Evolutionary conservation across 805 yeast species (phyloP).

Genomic region (Helenozyma rhizophorensis): DNA sequence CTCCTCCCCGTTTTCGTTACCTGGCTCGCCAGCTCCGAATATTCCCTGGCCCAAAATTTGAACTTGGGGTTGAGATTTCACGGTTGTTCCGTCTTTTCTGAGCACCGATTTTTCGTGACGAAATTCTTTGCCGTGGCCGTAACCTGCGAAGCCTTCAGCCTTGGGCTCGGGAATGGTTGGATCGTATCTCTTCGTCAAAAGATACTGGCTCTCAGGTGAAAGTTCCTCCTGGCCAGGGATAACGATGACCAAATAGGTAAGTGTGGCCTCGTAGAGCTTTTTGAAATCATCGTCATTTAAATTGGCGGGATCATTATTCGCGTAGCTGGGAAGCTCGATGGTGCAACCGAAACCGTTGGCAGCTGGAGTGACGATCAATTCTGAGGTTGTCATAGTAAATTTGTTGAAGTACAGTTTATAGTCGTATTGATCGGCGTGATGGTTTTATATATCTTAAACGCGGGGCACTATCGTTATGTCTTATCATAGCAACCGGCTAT

Average conservation of each 20-base stretch:
- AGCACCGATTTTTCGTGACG: slow-evolving; percentile 55
- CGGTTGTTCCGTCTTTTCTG: slow-evolving; percentile 74
- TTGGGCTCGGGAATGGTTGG: slow-evolving; percentile 51
- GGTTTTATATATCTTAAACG: too few relatives aligned
- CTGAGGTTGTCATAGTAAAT: slow-evolving; percentile 4
- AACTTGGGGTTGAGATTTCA: slow-evolving; percentile 82
- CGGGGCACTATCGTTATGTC: too few relatives aligned
- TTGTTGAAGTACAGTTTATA: too few relatives aligned
- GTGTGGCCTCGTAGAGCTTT: slow-evolving; percentile 57
- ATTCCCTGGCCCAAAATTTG: slow-evolving; percentile 84
- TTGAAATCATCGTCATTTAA: slow-evolving; percentile 64
- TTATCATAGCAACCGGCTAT: too few relatives aligned
- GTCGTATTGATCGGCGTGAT: too few relatives aligned
- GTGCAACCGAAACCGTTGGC: slow-evolving; percentile 56
- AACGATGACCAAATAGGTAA: slow-evolving; percentile 65
- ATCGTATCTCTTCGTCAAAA: slow-evolving; percentile 73
- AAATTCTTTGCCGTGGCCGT: slow-evolving; percentile 80
- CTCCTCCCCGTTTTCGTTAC: slow-evolving; percentile 58
- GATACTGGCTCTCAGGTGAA: slow-evolving; percentile 70
- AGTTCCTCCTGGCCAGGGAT: slow-evolving; percentile 69
- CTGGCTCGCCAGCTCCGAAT: slow-evolving; percentile 50
- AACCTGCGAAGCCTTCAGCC: slow-evolving; percentile 44
- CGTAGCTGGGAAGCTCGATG: slow-evolving; percentile 59
- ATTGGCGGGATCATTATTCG: slow-evolving; percentile 64
- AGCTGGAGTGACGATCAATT: slow-evolving; percentile 8